Conservation (phyloP, 129 eudicot species). For the Flaveria linearis region DNA sequence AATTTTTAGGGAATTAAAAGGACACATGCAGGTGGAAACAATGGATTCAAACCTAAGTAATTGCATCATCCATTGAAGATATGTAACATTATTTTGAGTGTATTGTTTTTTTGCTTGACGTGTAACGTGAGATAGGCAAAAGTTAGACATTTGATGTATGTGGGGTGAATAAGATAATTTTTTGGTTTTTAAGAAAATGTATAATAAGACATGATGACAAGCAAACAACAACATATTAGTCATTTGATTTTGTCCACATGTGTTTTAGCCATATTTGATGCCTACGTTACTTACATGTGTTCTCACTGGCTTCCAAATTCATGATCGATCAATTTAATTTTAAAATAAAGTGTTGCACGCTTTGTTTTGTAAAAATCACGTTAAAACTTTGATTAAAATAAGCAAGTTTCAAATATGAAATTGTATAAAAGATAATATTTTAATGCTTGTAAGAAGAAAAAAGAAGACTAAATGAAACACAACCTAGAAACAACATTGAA, state of each 20-base stretch:
- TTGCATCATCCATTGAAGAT: too few species aligned
- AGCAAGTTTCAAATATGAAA: too few species aligned
- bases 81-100: background rate
- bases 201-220: conserved; percentile 28
- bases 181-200: background rate
- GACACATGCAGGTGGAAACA: too few species aligned
- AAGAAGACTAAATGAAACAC: too few species aligned
- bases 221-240: conserved; percentile 25
- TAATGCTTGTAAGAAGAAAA: too few species aligned
- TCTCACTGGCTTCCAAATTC: conserved; percentile 24
- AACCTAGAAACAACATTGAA: too few species aligned
- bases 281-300: conserved; percentile 29
- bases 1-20: background rate
- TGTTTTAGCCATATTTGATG: conserved; percentile 39
- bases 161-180: conserved; percentile 7
- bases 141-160: background rate
- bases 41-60: too few species aligned
- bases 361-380: background rate
- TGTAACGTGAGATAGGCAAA: background rate
- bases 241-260: conserved; percentile 36
- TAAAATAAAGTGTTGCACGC: background rate
- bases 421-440: too few species aligned
- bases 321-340: background rate
- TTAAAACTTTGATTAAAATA: too few species aligned
- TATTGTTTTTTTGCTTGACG: background rate